Conservation (phyloP, 164 flowering plant species). For the Cinnamomum micranthum region DNA sequence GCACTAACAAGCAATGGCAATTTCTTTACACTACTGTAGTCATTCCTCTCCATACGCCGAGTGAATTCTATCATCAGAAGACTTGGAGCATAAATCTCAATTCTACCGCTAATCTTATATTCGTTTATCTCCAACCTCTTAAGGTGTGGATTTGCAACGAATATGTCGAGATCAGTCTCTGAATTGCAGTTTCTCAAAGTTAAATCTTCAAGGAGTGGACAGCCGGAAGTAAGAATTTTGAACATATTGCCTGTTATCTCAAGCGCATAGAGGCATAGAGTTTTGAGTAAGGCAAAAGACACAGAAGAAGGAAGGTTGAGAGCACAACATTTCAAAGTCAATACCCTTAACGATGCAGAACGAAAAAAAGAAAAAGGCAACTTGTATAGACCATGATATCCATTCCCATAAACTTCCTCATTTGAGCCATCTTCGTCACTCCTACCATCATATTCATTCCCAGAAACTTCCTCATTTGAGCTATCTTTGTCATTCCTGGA, state of each 20-base stretch:
- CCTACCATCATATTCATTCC: not conserved
- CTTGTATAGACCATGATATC: not conserved
- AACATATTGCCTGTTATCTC: not conserved
- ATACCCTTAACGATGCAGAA: not conserved
- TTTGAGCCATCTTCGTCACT: not conserved
- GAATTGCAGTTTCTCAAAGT: not conserved
- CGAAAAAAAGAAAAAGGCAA: not conserved
- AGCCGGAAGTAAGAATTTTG: not conserved
- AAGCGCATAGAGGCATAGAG: not conserved
- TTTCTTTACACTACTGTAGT: not conserved
- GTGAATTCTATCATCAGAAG: not conserved
- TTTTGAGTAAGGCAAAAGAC: not conserved
- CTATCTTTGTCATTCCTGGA: too few relatives aligned
- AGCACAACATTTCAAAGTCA: not conserved
- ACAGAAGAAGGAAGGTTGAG: not conserved
- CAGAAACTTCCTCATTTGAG: not conserved
- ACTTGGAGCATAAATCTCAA: conserved; percentile 3
- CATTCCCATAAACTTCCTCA: too few relatives aligned
- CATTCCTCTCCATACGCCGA: not conserved
- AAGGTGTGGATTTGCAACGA: not conserved
- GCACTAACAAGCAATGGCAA: not conserved
- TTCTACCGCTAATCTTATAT: not conserved
- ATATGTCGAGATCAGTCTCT: not conserved
- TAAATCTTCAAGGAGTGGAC: not conserved
- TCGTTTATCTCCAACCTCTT: not conserved